Conservation (phyloP, 441 rosid genomes). For the Adansonia rubrostipa region DNA sequence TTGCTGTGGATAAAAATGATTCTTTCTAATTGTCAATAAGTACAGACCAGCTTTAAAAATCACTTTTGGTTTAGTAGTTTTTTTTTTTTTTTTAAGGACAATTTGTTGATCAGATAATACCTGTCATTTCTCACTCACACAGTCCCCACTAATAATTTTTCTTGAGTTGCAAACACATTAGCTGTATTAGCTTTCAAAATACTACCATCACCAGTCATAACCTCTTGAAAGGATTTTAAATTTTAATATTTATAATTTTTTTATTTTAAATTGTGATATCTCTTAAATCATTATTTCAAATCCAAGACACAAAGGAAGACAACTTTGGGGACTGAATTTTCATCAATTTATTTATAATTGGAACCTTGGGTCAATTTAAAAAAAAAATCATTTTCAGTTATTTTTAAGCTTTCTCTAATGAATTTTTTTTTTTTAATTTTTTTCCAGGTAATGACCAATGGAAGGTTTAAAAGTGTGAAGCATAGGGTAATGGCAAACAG, state of each 20-base stretch:
- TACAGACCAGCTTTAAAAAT: no score
- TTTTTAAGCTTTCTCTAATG: neutral
- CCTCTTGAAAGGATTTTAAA: no score
- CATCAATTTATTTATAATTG: neutral
- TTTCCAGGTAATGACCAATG: conserved; percentile 67
- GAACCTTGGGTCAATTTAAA: neutral
- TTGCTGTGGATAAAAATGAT: neutral
- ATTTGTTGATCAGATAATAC: neutral
- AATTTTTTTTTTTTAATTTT: neutral
- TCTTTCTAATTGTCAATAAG: no score
- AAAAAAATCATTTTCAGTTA: neutral
- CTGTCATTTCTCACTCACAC: conserved; percentile 11
- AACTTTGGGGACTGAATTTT: neutral
- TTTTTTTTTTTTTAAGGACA: no score
- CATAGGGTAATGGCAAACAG: conserved; percentile 57
- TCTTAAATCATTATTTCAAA: neutral
- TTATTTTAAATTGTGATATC: no score
- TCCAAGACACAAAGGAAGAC: neutral
- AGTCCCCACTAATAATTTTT: conserved; percentile 24
- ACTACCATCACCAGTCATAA: neutral
- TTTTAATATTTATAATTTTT: no score
- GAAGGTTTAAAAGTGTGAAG: conserved; percentile 57
- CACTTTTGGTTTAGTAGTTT: neutral
- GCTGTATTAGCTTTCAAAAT: conserved; percentile 11
- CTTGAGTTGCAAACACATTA: neutral